Evolutionary conservation across 2,329 filamentous ascomycete genomes (phyloP).

Genomic region (Xylaria sp.): DNA sequence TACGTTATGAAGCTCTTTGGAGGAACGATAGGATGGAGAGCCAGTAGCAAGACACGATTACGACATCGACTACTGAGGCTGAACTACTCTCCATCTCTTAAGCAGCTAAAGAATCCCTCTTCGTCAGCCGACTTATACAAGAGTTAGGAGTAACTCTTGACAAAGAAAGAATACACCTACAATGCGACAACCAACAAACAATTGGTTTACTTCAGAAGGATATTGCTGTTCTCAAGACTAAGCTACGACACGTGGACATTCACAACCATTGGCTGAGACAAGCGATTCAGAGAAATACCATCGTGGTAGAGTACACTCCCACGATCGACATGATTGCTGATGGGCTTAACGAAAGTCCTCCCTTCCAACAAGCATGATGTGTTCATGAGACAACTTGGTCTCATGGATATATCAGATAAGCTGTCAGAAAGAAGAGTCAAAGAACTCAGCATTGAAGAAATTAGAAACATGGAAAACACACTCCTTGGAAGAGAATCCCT

Average conservation of each 20-base stretch:
- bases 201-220: neutral
- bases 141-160: neutral
- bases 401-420: too few relatives aligned
- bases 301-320: neutral
- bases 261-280: conserved; percentile 3
- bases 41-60: conserved; percentile 2
- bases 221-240: neutral
- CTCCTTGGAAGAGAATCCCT: too few relatives aligned
- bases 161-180: neutral
- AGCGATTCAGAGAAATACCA: neutral
- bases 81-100: conserved; percentile 2
- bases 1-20: conserved; percentile 2
- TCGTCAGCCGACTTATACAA: neutral
- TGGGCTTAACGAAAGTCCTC: neutral
- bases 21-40: conserved; percentile 1
- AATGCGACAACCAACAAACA: conserved; percentile 7
- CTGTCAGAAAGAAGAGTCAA: too few relatives aligned
- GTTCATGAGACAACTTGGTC: too few relatives aligned
- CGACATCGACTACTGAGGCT: conserved; percentile 1
- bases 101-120: conserved; percentile 4
- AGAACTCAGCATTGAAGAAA: too few relatives aligned
- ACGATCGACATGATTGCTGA: neutral
- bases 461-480: too few relatives aligned
- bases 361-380: neutral
- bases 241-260: conserved; percentile 1